Evolutionary conservation across 2,329 filamentous ascomycete genomes (phyloP).

Genomic region (Salinomyces thailandicus): DNA sequence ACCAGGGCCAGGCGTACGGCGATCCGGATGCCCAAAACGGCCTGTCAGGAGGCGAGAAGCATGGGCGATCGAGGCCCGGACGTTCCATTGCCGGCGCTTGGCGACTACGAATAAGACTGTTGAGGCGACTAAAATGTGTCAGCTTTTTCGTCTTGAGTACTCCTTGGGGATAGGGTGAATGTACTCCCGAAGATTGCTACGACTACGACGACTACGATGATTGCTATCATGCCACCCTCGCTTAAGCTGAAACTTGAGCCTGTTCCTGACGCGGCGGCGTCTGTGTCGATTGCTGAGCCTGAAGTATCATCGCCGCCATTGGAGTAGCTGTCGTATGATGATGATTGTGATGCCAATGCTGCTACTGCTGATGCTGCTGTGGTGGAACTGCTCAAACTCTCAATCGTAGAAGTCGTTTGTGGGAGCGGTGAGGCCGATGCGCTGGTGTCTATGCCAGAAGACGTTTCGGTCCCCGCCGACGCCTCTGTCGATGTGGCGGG

Average conservation of each 20-base stretch:
- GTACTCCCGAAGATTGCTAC: conserved; percentile 54
- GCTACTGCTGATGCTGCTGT: not conserved
- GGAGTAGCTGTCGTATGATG: not conserved
- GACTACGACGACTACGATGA: conserved; percentile 60
- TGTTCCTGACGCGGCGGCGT: conserved; percentile 55
- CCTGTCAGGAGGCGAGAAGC: conserved; percentile 44
- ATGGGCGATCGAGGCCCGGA: conserved; percentile 59
- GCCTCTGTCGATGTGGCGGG: not conserved
- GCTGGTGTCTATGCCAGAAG: not conserved
- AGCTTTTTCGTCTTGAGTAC: not conserved
- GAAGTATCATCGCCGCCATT: not conserved
- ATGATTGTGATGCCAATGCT: not conserved
- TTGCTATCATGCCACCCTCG: conserved; percentile 59
- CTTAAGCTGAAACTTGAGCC: conserved; percentile 49
- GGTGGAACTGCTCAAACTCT: not conserved
- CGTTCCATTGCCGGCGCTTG: conserved; percentile 76
- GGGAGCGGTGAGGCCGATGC: not conserved
- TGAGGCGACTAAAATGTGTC: conserved; percentile 46
- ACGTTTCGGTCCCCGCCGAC: not conserved
- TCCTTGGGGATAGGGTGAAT: conserved; percentile 21
- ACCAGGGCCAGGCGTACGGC: conserved; percentile 2
- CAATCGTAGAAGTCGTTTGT: not conserved
- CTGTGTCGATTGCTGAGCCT: conserved; percentile 16
- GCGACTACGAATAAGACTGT: conserved; percentile 65
- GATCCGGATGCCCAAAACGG: conserved; percentile 24